Conservation (phyloP, 2,329 filamentous ascomycete genomes). For the Scytalidium sp. region DNA sequence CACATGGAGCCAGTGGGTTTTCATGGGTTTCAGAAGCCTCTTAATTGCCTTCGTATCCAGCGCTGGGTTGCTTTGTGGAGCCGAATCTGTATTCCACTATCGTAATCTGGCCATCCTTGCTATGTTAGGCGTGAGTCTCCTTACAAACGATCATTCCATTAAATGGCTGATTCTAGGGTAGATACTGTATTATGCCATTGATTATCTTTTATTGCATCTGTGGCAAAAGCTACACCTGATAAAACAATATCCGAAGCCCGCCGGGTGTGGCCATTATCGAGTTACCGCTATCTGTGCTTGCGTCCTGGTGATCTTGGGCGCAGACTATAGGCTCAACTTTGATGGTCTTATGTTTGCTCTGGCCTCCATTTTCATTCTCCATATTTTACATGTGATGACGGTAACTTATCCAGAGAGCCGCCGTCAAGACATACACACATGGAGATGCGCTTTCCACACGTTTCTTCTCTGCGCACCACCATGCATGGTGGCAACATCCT, state of each 20-base stretch:
- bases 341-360: constrained; percentile 14
- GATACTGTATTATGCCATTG: constrained; percentile 24
- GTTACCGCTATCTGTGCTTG: constrained; percentile 13
- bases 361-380: constrained; percentile 14
- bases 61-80: constrained; percentile 17
- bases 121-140: constrained; percentile 19
- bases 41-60: constrained; percentile 1
- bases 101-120: constrained; percentile 21
- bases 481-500: constrained; percentile 15
- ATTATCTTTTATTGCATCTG: constrained; percentile 20
- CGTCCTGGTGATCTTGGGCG: constrained; percentile 7
- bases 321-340: constrained; percentile 22
- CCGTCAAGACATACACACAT: constrained; percentile 9
- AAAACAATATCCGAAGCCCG: constrained; percentile 5
- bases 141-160: not conserved
- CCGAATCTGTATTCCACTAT: constrained; percentile 17
- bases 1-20: constrained; percentile 7
- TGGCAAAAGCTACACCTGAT: constrained; percentile 11
- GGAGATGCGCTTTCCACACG: constrained; percentile 15
- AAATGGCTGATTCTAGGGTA: not conserved
- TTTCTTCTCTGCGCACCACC: constrained; percentile 19
- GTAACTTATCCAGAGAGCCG: constrained; percentile 17
- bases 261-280: constrained; percentile 10
- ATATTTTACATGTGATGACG: constrained; percentile 18
- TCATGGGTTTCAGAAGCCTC: constrained; percentile 15